A percentile compares a stretch with the other conserved stretches of the same genome.
phyloP scores from a whole-genome alignment of 2,329 filamentous ascomycete genomes.

The Diplodia seriata region DNA sequence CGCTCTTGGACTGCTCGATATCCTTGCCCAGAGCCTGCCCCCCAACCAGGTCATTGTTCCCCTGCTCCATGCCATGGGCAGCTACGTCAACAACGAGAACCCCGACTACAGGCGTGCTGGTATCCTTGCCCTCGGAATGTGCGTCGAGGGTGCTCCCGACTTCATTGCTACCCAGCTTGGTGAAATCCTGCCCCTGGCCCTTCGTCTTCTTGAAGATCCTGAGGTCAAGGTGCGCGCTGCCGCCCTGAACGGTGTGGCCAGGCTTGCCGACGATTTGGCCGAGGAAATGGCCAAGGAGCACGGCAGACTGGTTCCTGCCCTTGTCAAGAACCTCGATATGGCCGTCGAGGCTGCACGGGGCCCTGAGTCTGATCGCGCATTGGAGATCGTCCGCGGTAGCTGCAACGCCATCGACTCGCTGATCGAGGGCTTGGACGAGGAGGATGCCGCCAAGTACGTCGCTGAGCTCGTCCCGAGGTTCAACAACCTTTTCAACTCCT shows the following conservation, averaged over 20 bases:
- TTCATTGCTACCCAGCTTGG: conserved; percentile 94
- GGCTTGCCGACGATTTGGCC: conserved; percentile 89
- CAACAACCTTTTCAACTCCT: conserved; percentile 80
- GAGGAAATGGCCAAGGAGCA: conserved; percentile 90
- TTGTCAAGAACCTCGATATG: conserved; percentile 87
- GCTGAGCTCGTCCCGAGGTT: conserved; percentile 83
- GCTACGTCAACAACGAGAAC: conserved; percentile 77
- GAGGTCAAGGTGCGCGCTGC: conserved; percentile 85
- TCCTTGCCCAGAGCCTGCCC: conserved; percentile 85
- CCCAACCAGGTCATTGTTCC: conserved; percentile 94
- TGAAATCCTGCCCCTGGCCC: conserved; percentile 82
- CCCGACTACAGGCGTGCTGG: conserved; percentile 85
- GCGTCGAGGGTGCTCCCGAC: conserved; percentile 94
- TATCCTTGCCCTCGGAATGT: conserved; percentile 90
- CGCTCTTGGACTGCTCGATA: conserved; percentile 85
- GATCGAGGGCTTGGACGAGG: conserved; percentile 81
- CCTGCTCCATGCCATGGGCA: conserved; percentile 82
- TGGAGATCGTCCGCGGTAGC: conserved; percentile 86
- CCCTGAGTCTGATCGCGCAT: conserved; percentile 72
- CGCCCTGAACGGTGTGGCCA: conserved; percentile 83
- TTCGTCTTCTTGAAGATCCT: conserved; percentile 83
- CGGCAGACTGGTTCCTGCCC: conserved; percentile 78
- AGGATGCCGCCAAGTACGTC: conserved; percentile 82
- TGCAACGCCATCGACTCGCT: conserved; percentile 92
- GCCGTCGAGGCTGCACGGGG: conserved; percentile 71